Percentiles rank a stretch among this genome's conserved stretches.
phyloP scores from a whole-genome alignment of 2,329 filamentous ascomycete species.

The Aspergillus uvarum region DNA sequence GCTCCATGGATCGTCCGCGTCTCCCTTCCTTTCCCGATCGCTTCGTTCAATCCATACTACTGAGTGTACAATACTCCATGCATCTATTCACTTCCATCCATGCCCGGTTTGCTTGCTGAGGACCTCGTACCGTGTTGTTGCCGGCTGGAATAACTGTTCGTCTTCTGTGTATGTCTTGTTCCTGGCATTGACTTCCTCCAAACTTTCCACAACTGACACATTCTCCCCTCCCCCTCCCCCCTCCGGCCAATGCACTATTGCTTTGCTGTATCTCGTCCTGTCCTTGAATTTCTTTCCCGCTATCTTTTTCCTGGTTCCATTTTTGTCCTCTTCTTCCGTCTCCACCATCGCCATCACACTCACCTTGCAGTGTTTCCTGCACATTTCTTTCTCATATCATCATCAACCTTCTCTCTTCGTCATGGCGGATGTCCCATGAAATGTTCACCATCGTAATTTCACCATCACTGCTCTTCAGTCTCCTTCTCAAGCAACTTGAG shows the following conservation, averaged over 20 bases:
- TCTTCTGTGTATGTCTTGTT: neutral
- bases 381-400: neutral
- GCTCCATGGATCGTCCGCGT: neutral
- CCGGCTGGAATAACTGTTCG: neutral
- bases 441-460: neutral
- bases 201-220: constrained; percentile 1
- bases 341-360: neutral
- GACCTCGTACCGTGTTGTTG: neutral
- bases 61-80: neutral
- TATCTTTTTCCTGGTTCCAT: neutral
- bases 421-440: neutral
- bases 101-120: neutral
- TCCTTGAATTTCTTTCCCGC: neutral
- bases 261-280: constrained; percentile 1
- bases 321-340: neutral
- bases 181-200: neutral
- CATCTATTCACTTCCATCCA: neutral
- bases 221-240: constrained; percentile 1
- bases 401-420: neutral
- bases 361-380: neutral
- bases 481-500: neutral
- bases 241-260: neutral
- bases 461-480: neutral
- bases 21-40: neutral
- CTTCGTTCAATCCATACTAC: neutral